Conservation (phyloP, 129 eudicot genomes). For the carrot (Daucus carota) region DH1_v3.0 NC_030385.2:7922501-7923000, state of each 20-base stretch:
- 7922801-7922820: neutral
- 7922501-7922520: neutral
- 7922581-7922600: too few species aligned
- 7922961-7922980: slow-evolving; percentile 95
- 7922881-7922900: neutral
- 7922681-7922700: slow-evolving; percentile 86
- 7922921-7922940: slow-evolving; percentile 37
- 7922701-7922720: slow-evolving; percentile 73
- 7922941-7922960: slow-evolving; percentile 85
- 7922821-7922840: neutral
- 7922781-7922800: slow-evolving; percentile 37
- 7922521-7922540: neutral
- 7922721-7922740: slow-evolving; percentile 83
- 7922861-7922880: neutral
- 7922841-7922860: neutral
- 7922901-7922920: slow-evolving; percentile 13
- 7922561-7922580: neutral
- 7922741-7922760: slow-evolving; percentile 81
- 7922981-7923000: slow-evolving; percentile 71
- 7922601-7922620: neutral
- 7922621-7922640: neutral
- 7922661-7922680: slow-evolving; percentile 63
- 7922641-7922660: slow-evolving; percentile 6
- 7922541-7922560: neutral
- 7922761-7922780: slow-evolving; percentile 94